Evolutionary conservation across 352 stramenopile species (phyloP).

Genomic region (Elongisporangium anandrum): DNA sequence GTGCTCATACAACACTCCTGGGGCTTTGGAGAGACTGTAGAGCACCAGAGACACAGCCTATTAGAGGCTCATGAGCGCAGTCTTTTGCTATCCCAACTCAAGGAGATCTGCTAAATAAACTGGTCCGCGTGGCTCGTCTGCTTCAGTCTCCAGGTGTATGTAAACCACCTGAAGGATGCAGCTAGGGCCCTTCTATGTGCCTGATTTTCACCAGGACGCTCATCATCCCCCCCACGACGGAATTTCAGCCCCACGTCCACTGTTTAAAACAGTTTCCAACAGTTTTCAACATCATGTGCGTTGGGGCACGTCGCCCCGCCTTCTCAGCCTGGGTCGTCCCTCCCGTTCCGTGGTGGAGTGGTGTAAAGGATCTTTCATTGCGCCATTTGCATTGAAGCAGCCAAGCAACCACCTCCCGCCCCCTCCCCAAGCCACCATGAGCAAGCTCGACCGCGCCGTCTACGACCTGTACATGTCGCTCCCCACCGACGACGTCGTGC

Average conservation of each 20-base stretch:
- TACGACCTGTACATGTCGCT: slow-evolving; percentile 82
- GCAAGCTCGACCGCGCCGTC: slow-evolving; percentile 75
- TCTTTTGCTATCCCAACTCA: no score
- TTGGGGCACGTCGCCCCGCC: neutral
- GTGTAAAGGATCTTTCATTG: slow-evolving; percentile 57
- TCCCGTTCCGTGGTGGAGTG: neutral
- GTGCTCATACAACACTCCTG: no score
- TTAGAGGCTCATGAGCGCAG: no score
- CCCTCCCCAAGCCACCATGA: slow-evolving; percentile 33
- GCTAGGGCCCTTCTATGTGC: neutral
- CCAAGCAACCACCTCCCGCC: slow-evolving; percentile 8
- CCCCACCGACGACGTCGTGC: slow-evolving; percentile 39
- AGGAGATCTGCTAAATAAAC: neutral
- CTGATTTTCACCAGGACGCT: neutral
- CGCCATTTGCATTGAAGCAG: slow-evolving; percentile 32
- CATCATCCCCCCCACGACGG: neutral
- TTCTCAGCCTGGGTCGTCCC: neutral
- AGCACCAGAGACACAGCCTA: no score
- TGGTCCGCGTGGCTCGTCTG: neutral
- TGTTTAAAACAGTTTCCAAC: neutral
- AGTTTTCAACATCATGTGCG: neutral
- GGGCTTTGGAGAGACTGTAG: no score
- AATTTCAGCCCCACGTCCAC: neutral
- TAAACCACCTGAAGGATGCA: neutral
- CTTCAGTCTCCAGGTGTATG: neutral